Base-by-base conservation (phyloP, 129 eudicot genomes). In the Smallanthus sonchifolius region DNA sequence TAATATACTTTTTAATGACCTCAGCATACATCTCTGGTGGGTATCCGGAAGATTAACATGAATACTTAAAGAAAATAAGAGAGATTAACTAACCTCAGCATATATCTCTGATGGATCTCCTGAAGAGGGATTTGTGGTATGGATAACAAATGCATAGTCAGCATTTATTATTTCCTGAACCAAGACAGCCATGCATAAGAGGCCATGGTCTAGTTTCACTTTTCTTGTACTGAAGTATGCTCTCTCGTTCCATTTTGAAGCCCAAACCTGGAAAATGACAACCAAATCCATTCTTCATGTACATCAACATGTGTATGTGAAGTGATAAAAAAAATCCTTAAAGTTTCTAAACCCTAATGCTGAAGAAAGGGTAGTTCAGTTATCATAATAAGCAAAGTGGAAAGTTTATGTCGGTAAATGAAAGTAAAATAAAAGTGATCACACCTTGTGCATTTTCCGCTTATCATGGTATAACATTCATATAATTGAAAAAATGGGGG, bases 231-330 rank as follows among this genome's bases (percentile, higher is more conserved):
- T 92, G 84, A 87, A 92, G 86, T 89, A 92, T 66, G 98, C 98
- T 82, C 96, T 82, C 75, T 92, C 98, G 39, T 92, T 92, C 98
- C 98, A 92, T 80, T 92, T 92, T 65, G 98, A 92, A 65, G 96
- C 98, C 98, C 98, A 92, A 52, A 92, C 98, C 98, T 92, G 69
- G 45, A 73, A 75, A 65, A 52, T 34, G 51, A 67, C 61, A 79
- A 69, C 80, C 65, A 76, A 72, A 47, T 16, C 4, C 48, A 30
- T 69, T 36, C 68, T 19, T 75, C 19, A 35, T 47, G 47, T 75
- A 32, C 40, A 49, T 72, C 42, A 61, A 65, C 48, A 36, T 73
- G 45, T 24, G 34, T n/a, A 62, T 17, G 34, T 15, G 20, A 75
- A 20, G 56, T 38, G 54, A 64, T n/a, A 6, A 14, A 5, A 48